Percentiles rank a stretch among this genome's conserved stretches.
These are phyloP conservation scores for Kockovaella imperatae DNA, from an alignment of 768 basidiomycete genomes.

Conservation along the genomic window DNA sequence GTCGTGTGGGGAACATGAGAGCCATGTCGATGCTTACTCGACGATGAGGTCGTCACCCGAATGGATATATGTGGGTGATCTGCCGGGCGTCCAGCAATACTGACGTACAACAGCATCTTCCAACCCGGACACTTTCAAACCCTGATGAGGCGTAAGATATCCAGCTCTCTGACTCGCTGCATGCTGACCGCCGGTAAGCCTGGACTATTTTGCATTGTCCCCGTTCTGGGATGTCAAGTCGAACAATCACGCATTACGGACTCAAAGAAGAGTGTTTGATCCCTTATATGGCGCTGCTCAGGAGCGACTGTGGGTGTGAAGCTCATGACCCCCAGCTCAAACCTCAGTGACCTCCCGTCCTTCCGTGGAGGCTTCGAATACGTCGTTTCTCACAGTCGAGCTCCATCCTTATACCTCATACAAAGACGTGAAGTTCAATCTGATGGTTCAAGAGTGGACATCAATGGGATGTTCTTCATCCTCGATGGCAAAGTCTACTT, in stretches of 20 bases:
- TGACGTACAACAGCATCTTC: not conserved
- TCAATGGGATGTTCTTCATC: slow-evolving; percentile 25
- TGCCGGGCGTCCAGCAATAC: not conserved
- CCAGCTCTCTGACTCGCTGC: not conserved
- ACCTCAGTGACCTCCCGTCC: slow-evolving; percentile 22
- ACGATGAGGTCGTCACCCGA: not conserved
- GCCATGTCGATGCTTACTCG: not conserved
- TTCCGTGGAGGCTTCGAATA: slow-evolving; percentile 38
- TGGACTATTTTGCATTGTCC: slow-evolving; percentile 40
- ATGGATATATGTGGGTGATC: slow-evolving; percentile 1
- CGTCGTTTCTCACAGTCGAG: slow-evolving; percentile 27
- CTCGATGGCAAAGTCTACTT: slow-evolving; percentile 34
- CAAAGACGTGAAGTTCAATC: slow-evolving; percentile 20
- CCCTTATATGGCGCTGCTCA: slow-evolving; percentile 30
- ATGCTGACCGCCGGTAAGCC: not conserved
- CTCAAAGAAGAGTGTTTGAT: slow-evolving; percentile 28
- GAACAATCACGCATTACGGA: slow-evolving; percentile 32
- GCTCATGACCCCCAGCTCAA: not conserved
- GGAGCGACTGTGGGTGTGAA: slow-evolving; percentile 35
- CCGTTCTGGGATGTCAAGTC: slow-evolving; percentile 39
- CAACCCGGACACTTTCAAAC: not conserved
- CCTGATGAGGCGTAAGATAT: slow-evolving; percentile 1
- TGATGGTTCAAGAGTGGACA: slow-evolving; percentile 17
- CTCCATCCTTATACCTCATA: slow-evolving; percentile 29
- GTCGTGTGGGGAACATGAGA: not conserved